These are phyloP conservation scores for Penicillium psychrosexuale DNA, from an alignment of 2,329 filamentous ascomycete species.

Conservation along the genomic window DNA sequence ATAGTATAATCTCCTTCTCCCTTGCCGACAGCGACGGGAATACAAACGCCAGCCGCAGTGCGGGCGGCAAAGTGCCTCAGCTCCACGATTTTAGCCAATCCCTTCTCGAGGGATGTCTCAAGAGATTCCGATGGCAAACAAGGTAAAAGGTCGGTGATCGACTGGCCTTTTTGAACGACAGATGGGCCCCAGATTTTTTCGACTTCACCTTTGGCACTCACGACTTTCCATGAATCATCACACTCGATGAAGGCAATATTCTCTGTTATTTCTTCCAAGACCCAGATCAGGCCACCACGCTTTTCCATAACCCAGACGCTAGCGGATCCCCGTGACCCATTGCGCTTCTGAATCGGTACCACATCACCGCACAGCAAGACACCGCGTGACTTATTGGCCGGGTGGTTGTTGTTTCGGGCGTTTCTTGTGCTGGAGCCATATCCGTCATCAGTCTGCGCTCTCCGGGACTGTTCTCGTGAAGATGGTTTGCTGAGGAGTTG, in stretches of 20 bases:
- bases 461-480: conserved; percentile 51
- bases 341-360: conserved; percentile 95
- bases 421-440: conserved; percentile 47
- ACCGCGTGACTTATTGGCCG: conserved; percentile 73
- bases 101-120: conserved; percentile 66
- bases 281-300: conserved; percentile 89
- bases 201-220: conserved; percentile 69
- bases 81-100: conserved; percentile 70
- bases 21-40: conserved; percentile 78
- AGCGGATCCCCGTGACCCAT: conserved; percentile 85
- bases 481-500: conserved; percentile 80
- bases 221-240: conserved; percentile 72
- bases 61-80: conserved; percentile 81
- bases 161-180: conserved; percentile 63
- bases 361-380: conserved; percentile 94
- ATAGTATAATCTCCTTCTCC: conserved; percentile 67
- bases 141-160: conserved; percentile 75
- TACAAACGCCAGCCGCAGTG: conserved; percentile 71
- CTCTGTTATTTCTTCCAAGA: conserved; percentile 94
- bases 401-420: conserved; percentile 62
- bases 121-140: conserved; percentile 70
- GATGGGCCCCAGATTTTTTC: conserved; percentile 81
- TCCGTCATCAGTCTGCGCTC: conserved; percentile 59
- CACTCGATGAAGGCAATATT: conserved; percentile 76
- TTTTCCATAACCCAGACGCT: conserved; percentile 99